These are phyloP conservation scores for Neofusicoccum laricinum DNA, from an alignment of 2,329 filamentous ascomycete species.

Conservation along the genomic window DNA sequence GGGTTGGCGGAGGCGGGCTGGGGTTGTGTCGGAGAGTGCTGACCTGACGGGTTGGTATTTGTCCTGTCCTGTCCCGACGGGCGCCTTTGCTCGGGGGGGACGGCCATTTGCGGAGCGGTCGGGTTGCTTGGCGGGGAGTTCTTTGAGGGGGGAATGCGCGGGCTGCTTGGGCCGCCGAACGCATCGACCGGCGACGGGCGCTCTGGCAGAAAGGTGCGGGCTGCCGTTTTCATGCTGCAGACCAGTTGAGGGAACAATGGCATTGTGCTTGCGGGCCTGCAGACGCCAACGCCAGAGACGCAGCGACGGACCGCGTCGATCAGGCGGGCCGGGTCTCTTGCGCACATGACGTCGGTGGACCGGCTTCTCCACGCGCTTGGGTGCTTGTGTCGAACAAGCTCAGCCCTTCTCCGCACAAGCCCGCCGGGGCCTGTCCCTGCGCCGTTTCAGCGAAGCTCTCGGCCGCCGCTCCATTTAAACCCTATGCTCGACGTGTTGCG, in stretches of 20 bases:
- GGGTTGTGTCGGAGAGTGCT: too few relatives aligned
- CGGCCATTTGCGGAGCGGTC: not conserved
- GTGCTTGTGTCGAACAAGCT: slow-evolving; percentile 1
- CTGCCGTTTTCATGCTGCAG: too few relatives aligned
- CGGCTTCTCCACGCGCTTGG: not conserved
- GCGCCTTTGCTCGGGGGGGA: not conserved
- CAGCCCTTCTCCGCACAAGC: not conserved
- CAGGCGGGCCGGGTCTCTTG: not conserved
- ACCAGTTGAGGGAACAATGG: too few relatives aligned
- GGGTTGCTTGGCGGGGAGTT: not conserved
- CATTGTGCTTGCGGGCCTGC: too few relatives aligned
- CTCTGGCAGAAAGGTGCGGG: not conserved
- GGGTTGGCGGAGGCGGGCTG: not conserved
- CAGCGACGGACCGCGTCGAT: not conserved
- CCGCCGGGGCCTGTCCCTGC: not conserved
- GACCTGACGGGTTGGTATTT: not conserved
- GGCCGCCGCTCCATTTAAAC: not conserved
- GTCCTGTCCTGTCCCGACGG: not conserved
- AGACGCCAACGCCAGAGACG: too few relatives aligned
- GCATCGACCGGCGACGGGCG: not conserved
- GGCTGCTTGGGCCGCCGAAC: not conserved
- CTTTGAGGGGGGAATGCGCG: not conserved
- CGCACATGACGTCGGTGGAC: not conserved
- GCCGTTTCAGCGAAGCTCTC: not conserved
- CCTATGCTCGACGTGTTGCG: not conserved